Conservation (phyloP, 2,329 filamentous ascomycete species). For the Berkeleyomyces basicola region DNA sequence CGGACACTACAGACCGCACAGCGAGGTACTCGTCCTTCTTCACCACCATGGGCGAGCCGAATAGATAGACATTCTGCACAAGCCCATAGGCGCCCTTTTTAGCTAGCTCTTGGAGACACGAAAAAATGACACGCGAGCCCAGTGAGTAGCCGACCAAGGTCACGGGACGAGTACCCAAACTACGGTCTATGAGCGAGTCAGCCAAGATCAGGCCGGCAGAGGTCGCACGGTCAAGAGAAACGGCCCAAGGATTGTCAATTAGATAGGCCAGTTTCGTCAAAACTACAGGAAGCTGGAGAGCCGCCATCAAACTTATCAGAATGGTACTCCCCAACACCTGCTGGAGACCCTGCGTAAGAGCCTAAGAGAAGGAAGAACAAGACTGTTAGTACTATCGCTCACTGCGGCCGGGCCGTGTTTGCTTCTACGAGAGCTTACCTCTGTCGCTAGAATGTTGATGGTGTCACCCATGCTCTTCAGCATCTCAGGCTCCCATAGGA, state of each 20-base stretch:
- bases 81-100: slow-evolving; percentile 71
- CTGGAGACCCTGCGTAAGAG: slow-evolving; percentile 87
- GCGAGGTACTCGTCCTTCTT: slow-evolving; percentile 79
- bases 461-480: slow-evolving; percentile 94
- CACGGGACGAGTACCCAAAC: slow-evolving; percentile 76
- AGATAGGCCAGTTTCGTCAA: slow-evolving; percentile 88
- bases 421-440: slow-evolving; percentile 44
- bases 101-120: slow-evolving; percentile 73
- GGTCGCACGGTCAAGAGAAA: slow-evolving; percentile 83
- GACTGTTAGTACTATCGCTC: not conserved
- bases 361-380: slow-evolving; percentile 31
- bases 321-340: slow-evolving; percentile 87
- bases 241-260: slow-evolving; percentile 96
- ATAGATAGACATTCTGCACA: slow-evolving; percentile 88
- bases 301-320: slow-evolving; percentile 76
- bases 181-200: slow-evolving; percentile 82
- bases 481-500: slow-evolving; percentile 97
- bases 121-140: slow-evolving; percentile 81
- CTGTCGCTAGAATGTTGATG: slow-evolving; percentile 93
- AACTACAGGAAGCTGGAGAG: slow-evolving; percentile 78
- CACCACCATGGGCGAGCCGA: slow-evolving; percentile 80
- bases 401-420: not conserved
- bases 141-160: slow-evolving; percentile 92
- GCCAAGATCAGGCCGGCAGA: slow-evolving; percentile 81
- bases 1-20: slow-evolving; percentile 67